Evolutionary conservation across 1,284 basidiomycete species (phyloP).

Genomic region (Clitocybe nebularis): DNA sequence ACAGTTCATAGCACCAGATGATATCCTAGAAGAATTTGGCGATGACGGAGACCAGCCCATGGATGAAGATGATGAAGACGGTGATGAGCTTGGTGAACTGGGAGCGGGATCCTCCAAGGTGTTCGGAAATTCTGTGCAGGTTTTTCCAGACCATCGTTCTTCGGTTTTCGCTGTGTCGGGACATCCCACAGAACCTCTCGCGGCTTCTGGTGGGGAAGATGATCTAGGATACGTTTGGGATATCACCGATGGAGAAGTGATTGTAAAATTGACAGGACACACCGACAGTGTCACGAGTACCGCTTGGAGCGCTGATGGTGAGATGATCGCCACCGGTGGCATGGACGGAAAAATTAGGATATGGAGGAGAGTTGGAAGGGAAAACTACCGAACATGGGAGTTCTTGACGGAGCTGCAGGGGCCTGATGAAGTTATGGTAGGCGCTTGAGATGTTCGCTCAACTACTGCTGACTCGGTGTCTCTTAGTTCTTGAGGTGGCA

Average conservation of each 20-base stretch:
- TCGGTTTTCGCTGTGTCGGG: constrained; percentile 86
- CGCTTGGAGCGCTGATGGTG: constrained; percentile 85
- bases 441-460: no score
- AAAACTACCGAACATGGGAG: constrained; percentile 81
- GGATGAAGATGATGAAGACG: constrained; percentile 64
- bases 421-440: constrained; percentile 91
- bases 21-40: constrained; percentile 58
- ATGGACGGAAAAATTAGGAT: constrained; percentile 95
- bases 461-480: constrained; percentile 8
- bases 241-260: constrained; percentile 74
- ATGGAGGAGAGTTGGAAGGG: constrained; percentile 80
- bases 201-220: constrained; percentile 92
- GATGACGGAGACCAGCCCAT: constrained; percentile 72
- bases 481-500: constrained; percentile 93
- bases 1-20: constrained; percentile 57
- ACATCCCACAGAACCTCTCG: constrained; percentile 85
- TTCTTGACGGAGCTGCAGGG: constrained; percentile 91
- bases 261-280: constrained; percentile 88
- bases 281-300: constrained; percentile 85
- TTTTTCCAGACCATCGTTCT: constrained; percentile 56
- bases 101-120: constrained; percentile 31
- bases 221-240: constrained; percentile 95
- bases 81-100: constrained; percentile 38
- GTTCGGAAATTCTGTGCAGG: constrained; percentile 65
- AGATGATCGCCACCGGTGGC: constrained; percentile 91